phyloP scores from a whole-genome alignment of 305 asterid genomes.

The Fraxinus latifolia region DNA sequence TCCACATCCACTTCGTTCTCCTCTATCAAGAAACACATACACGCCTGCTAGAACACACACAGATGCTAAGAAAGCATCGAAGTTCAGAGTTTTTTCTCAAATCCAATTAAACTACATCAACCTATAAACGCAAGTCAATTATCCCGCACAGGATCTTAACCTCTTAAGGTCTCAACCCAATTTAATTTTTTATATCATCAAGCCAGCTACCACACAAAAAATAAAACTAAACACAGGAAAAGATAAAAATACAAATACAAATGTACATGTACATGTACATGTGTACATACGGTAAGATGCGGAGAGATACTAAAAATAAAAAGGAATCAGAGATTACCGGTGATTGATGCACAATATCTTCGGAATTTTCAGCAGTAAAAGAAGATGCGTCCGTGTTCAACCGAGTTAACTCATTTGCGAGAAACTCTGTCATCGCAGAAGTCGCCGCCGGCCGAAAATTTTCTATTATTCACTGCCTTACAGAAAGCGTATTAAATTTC shows the following conservation, averaged over 20 bases:
- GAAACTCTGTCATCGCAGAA: background rate
- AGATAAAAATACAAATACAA: background rate
- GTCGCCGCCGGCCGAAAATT: conserved; percentile 13
- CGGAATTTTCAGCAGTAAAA: conserved; percentile 38
- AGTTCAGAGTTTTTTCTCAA: background rate
- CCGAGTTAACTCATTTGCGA: conserved; percentile 33
- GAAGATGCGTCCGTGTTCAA: conserved; percentile 44
- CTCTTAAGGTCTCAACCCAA: background rate
- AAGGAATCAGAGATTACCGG: conserved; percentile 27
- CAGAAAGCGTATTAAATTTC: conserved; percentile 20
- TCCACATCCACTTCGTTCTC: background rate
- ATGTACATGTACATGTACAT: background rate
- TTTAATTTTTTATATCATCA: background rate
- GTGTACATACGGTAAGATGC: background rate
- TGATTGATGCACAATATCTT: conserved; percentile 23
- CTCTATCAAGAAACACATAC: conserved; percentile 1
- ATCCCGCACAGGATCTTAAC: background rate
- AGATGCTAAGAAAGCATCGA: background rate
- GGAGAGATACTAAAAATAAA: conserved; percentile 2
- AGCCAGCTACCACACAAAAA: background rate
- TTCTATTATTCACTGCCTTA: conserved; percentile 25
- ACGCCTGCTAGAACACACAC: background rate
- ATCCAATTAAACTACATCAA: background rate
- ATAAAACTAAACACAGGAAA: background rate
- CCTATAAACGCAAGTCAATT: background rate